These are phyloP conservation scores for Lecanicillium sp. DNA, from an alignment of 2,329 filamentous ascomycete genomes.

Conservation along the genomic window DNA sequence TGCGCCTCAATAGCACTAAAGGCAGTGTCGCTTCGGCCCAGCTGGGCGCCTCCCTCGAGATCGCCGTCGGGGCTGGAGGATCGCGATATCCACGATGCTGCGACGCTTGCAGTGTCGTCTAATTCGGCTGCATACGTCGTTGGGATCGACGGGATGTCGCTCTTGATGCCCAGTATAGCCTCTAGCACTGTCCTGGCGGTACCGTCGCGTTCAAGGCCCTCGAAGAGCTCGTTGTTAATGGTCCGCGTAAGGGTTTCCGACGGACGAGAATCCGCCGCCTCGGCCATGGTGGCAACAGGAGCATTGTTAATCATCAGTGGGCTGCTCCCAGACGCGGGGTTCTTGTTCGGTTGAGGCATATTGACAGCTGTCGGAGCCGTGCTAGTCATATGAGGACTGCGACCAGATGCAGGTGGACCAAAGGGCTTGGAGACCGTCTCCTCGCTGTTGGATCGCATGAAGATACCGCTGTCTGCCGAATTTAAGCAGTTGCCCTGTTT, in stretches of 20 bases:
- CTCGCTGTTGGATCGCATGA: constrained; percentile 3
- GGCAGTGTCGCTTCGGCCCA: constrained; percentile 10
- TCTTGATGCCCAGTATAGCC: not conserved
- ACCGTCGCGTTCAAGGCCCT: constrained; percentile 1
- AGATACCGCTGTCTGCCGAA: not conserved
- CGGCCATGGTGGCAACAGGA: too few species aligned
- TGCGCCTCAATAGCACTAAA: constrained; percentile 4
- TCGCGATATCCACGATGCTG: constrained; percentile 6
- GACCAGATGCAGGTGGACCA: too few species aligned
- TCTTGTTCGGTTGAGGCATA: too few species aligned
- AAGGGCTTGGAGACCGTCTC: not conserved
- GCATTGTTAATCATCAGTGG: too few species aligned
- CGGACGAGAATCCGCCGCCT: too few species aligned
- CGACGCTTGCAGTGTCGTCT: constrained; percentile 2
- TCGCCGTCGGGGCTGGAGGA: constrained; percentile 10
- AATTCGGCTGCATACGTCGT: too few species aligned
- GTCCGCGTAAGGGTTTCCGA: not conserved
- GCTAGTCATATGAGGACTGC: too few species aligned
- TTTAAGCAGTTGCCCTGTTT: not conserved
- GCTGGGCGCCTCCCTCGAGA: constrained; percentile 9
- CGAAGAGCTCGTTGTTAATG: not conserved
- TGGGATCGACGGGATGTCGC: too few species aligned
- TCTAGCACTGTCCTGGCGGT: not conserved
- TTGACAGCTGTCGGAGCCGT: too few species aligned
- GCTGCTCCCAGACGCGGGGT: too few species aligned